Evolutionary conservation across 371 early-diverging fungal species (phyloP), one percentile per base, ranked within the genome.

Genomic region (Mortierella sp.): DNA sequence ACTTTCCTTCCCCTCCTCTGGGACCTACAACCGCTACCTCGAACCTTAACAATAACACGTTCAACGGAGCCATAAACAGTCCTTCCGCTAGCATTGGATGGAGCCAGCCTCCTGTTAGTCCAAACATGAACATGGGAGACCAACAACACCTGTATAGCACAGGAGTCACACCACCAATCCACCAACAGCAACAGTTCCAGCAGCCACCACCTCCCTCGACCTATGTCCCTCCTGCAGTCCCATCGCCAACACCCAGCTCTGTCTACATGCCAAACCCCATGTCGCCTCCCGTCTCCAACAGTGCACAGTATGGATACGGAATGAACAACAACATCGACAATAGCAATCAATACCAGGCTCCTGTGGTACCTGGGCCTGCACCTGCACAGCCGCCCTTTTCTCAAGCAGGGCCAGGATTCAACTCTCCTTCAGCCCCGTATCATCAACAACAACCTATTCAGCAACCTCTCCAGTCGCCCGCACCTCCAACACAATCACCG

Each of bases 1-100:
- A 78, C 48, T 78, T 72, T 23, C 72, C 79, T 15, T 72, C 69
- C 23, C 78, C 78, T 23, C 72, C 79, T 41, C 14, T 72, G 49
- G 72, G 50, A 49, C 47, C 57, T 2, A 12, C 42, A 11, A 24
- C 17, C 9, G 26, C 68, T 61, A 39, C 73, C 80, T 14, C 65
- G 78, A 54, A 75, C 79, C 30, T 70, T 62, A 37, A 47, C 49
- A 44, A 30, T 60, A 56, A 64, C 50, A 37, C 37, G 23, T 51
- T 47, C 58, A 28, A 55, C 30, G 19, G 49, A 69, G 48, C 52
- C 58, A 52, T 26, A 42, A 59, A 48, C 30, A 42, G 21, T 39
- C 14, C 37, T 7, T 34, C 37, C 37, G 14, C 37, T 28, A 26
- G 19, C 49, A 64, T 52, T 52, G 52, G 28, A n/a, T 70, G 61